A percentile compares a stretch with the other conserved stretches of the same genome.
Conservation (phyloP, 179 eudicot species). For the Beta macrorhiza region DNA sequence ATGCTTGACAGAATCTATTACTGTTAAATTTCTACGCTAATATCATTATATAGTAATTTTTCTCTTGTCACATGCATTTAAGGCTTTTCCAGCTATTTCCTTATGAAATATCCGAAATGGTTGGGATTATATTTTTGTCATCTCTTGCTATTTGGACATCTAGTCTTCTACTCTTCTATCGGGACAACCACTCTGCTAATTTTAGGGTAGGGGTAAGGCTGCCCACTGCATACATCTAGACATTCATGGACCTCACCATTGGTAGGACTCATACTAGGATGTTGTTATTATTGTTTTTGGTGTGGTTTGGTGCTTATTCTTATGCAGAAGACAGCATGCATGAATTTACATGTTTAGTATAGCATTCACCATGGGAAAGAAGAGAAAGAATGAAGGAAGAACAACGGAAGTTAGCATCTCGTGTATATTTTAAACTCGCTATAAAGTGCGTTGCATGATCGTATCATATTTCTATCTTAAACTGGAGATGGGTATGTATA, state of each 20-base stretch:
- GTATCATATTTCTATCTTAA: background rate
- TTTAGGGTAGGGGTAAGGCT: background rate
- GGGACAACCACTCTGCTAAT: too few relatives aligned
- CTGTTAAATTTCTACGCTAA: background rate
- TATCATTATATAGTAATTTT: background rate
- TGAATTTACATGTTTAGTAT: background rate
- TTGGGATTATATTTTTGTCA: background rate
- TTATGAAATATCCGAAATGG: background rate
- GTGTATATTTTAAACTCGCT: background rate
- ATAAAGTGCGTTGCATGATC: background rate
- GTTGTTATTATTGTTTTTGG: background rate
- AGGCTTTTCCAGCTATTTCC: background rate
- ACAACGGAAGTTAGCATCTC: background rate
- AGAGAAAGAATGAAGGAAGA: background rate
- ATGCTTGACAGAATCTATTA: background rate
- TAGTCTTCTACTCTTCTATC: background rate
- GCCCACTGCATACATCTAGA: background rate
- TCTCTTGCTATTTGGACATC: background rate
- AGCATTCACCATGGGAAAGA: background rate
- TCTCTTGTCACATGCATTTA: background rate
- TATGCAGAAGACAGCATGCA: background rate
- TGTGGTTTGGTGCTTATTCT: background rate
- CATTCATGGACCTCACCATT: background rate
- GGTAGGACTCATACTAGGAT: background rate
- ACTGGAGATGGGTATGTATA: background rate